These are phyloP conservation scores for Vigna radiata DNA, from an alignment of 306 rosid species.

Conservation along the genomic window DNA sequence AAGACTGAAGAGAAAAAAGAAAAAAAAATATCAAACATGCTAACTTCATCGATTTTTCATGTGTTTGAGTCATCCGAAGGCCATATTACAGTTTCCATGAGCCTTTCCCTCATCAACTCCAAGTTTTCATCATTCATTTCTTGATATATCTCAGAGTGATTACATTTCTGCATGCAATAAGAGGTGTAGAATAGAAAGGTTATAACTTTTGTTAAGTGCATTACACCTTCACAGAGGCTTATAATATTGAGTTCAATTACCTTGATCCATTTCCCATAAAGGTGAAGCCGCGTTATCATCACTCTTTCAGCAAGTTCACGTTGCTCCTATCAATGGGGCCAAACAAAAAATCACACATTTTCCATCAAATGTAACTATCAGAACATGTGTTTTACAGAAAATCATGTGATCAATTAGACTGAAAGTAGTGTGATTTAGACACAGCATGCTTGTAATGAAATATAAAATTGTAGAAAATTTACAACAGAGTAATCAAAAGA, in stretches of 20 bases:
- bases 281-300: constrained; percentile 91
- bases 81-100: constrained; percentile 93
- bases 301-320: constrained; percentile 96
- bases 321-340: constrained; percentile 63
- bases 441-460: background rate
- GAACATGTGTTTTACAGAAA: constrained; percentile 21
- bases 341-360: constrained; percentile 18
- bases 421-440: background rate
- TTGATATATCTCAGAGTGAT: constrained; percentile 89
- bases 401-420: background rate
- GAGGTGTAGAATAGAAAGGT: background rate
- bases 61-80: constrained; percentile 95
- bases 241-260: constrained; percentile 48
- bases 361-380: background rate
- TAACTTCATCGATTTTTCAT: constrained; percentile 71
- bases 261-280: constrained; percentile 94
- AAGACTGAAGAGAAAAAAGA: constrained; percentile 27
- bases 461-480: background rate
- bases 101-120: constrained; percentile 94
- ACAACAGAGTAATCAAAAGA: background rate
- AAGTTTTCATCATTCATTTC: constrained; percentile 81
- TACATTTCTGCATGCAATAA: constrained; percentile 71
- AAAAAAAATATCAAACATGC: constrained; percentile 21
- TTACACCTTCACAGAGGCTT: background rate
- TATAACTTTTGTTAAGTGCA: background rate